These are phyloP conservation scores for Metarhizium robertsii DNA, from an alignment of 2,329 filamentous ascomycete species.

Conservation along the genomic window DNA sequence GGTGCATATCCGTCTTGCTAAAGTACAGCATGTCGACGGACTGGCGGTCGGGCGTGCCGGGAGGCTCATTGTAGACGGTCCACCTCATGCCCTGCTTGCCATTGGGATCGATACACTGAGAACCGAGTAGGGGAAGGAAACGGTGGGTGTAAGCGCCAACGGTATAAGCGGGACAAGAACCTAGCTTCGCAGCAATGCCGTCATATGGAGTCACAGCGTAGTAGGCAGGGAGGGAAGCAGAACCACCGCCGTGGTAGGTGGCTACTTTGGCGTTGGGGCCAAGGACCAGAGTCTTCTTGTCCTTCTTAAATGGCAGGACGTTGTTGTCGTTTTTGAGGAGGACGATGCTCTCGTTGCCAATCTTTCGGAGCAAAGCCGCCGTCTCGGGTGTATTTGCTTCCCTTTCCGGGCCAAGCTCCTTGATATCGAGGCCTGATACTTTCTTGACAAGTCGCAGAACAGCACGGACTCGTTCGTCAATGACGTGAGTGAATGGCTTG, in stretches of 20 bases:
- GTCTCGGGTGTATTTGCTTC: slow-evolving; percentile 51
- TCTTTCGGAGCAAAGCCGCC: slow-evolving; percentile 51
- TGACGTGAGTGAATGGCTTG: slow-evolving; percentile 43
- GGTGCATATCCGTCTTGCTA: slow-evolving; percentile 37
- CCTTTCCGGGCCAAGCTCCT: slow-evolving; percentile 44
- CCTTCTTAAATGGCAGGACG: slow-evolving; percentile 53
- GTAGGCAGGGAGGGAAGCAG: slow-evolving; percentile 50
- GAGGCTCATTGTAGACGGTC: slow-evolving; percentile 52
- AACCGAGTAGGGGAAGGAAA: slow-evolving; percentile 49
- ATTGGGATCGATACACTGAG: slow-evolving; percentile 37
- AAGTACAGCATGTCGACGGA: slow-evolving; percentile 41
- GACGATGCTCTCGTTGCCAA: slow-evolving; percentile 62
- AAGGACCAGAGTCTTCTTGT: slow-evolving; percentile 49
- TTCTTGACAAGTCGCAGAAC: slow-evolving; percentile 52
- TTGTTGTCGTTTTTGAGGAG: slow-evolving; percentile 62
- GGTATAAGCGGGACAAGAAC: slow-evolving; percentile 36
- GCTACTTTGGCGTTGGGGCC: slow-evolving; percentile 49
- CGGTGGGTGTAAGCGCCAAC: slow-evolving; percentile 58
- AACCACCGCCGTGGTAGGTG: slow-evolving; percentile 55
- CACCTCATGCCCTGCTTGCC: slow-evolving; percentile 51
- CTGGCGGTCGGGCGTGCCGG: slow-evolving; percentile 34
- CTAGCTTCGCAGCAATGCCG: slow-evolving; percentile 51
- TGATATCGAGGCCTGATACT: slow-evolving; percentile 41
- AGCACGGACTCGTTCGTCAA: slow-evolving; percentile 49
- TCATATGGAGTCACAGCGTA: slow-evolving; percentile 65